Conservation (phyloP, 495 filamentous ascomycete genomes). For the Xylaria venustula region DNA sequence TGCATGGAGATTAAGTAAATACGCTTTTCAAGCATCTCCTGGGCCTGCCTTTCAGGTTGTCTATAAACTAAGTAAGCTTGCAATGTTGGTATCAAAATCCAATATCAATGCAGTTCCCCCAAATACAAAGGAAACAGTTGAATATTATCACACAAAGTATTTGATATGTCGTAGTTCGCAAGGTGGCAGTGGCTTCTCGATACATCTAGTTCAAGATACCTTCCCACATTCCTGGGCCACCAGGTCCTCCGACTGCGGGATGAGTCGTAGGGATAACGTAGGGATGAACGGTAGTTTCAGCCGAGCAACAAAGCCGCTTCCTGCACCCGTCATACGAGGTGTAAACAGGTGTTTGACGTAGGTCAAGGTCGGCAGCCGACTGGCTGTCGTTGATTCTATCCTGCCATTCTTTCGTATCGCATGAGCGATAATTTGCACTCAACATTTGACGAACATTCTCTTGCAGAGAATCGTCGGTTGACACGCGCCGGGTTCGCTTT, state of each 20-base stretch:
- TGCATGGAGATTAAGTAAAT: constrained; percentile 27
- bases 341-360: constrained; percentile 37
- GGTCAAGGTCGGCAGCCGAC: constrained; percentile 18
- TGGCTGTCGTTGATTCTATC: constrained; percentile 32
- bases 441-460: constrained; percentile 70
- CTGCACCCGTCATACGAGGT: constrained; percentile 36
- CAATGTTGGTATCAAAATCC: constrained; percentile 30
- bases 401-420: constrained; percentile 34
- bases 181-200: constrained; percentile 3
- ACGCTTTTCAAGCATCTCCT: constrained; percentile 24
- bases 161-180: constrained; percentile 15
- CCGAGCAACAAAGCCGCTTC: constrained; percentile 62
- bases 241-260: constrained; percentile 39
- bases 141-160: constrained; percentile 35
- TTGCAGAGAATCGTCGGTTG: constrained; percentile 66
- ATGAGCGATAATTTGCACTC: constrained; percentile 21
- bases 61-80: constrained; percentile 29
- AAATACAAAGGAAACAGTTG: constrained; percentile 30
- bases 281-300: constrained; percentile 34
- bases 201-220: constrained; percentile 47
- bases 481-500: constrained; percentile 71
- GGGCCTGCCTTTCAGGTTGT: constrained; percentile 23
- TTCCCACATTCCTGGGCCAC: constrained; percentile 61
- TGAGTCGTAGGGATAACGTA: constrained; percentile 37
- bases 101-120: constrained; percentile 23